Evolutionary conservation across 192 early-diverging fungal species (phyloP), one percentile per base, ranked within the genome.

Genomic region (Entomortierella lignicola): DNA sequence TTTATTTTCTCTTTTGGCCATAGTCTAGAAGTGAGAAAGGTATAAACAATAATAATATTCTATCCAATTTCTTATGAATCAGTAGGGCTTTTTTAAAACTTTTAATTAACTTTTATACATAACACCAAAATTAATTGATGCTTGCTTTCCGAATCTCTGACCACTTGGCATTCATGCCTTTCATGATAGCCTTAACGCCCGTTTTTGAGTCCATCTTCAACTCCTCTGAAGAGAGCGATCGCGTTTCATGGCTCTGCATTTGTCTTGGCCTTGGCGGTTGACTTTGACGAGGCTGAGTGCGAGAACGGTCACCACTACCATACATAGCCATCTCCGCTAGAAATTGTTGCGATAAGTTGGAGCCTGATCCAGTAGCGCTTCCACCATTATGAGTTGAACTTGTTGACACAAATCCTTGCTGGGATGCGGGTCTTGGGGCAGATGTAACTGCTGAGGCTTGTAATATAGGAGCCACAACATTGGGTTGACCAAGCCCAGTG

Each of bases 131-230:
- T 37, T 37, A 37, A 10, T 37, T 37, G 4, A 37, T 37, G 34
- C 34, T 10, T 2, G 70, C 34, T n/a, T 72, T 72, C 23, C 54
- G 54, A 29, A 72, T 71, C 43, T 72, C 70, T 10, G 70, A 63
- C 70, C 60, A 72, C 29, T 72, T 71, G 50, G 69, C 69, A 53
- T 71, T 72, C 31, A 72, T 56, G 3, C 70, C 70, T 32, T 72
- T 72, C 70, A 72, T 72, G 20, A 72, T 63, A n/a, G 10, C 31
- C 61, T 63, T 72, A 25, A 72, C 70, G 8, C 70, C 61, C 25
- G 50, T 30, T 43, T 55, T 61, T n/a, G 43, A 42, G 17, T 68
- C 58, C 39, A 47, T 23, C n/a, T 31, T 47, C 23, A 72, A 26
- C 26, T 72, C 70, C 55, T 72, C 70, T 7, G 70, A 55, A 7